These are phyloP conservation scores for Pyrenochaeta sp. DNA, from an alignment of 2,329 filamentous ascomycete species.

Conservation along the genomic window DNA sequence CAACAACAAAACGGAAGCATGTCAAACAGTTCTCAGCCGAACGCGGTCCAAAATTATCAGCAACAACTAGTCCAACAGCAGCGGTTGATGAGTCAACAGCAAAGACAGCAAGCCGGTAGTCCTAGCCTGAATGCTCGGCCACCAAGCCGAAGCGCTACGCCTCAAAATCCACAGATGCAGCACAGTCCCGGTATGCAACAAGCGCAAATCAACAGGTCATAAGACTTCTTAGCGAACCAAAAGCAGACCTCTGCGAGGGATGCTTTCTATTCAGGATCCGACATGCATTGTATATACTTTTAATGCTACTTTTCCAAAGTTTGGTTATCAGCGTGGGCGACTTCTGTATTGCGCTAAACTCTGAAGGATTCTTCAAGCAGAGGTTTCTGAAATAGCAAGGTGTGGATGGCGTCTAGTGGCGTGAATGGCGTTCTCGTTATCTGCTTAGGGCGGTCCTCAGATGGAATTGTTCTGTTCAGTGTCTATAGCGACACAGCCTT, in stretches of 20 bases:
- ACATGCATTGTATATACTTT: conserved; percentile 40
- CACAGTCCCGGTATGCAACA: conserved; percentile 45
- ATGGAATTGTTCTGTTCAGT: not conserved
- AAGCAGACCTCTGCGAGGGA: conserved; percentile 24
- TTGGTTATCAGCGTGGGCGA: conserved; percentile 17
- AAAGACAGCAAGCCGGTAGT: conserved; percentile 41
- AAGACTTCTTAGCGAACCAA: conserved; percentile 7
- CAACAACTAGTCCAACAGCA: conserved; percentile 48
- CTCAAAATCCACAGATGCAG: conserved; percentile 45
- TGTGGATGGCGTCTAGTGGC: conserved; percentile 17
- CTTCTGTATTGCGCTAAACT: conserved; percentile 3
- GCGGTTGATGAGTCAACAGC: conserved; percentile 46
- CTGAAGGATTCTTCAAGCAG: not conserved
- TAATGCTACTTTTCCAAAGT: conserved; percentile 32
- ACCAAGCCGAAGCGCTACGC: conserved; percentile 48
- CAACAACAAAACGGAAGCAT: conserved; percentile 39
- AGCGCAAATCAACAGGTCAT: conserved; percentile 36
- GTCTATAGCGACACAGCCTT: conserved; percentile 4
- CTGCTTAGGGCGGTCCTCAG: conserved; percentile 2
- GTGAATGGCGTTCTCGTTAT: conserved; percentile 11
- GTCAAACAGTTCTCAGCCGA: conserved; percentile 40
- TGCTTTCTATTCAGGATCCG: conserved; percentile 16
- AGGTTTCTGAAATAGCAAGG: conserved; percentile 11
- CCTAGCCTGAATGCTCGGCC: conserved; percentile 41
- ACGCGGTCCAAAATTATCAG: conserved; percentile 46